phyloP scores from a whole-genome alignment of 2,329 filamentous ascomycete species.

The Plenodomus biglobosus region DNA sequence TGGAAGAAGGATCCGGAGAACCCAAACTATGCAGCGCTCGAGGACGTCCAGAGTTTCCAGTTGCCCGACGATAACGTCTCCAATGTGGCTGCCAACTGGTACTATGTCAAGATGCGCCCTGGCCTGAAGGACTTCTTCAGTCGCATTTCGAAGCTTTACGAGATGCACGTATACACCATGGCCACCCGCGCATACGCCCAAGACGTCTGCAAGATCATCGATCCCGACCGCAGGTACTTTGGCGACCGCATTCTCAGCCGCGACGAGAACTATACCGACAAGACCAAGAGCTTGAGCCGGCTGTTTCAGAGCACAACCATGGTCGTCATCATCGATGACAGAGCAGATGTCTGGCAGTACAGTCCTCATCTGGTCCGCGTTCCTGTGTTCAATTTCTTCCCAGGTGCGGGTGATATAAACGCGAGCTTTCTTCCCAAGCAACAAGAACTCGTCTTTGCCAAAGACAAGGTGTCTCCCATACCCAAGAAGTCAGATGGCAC shows the following conservation, averaged over 20 bases:
- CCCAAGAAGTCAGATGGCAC: constrained; percentile 24
- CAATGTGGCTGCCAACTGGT: constrained; percentile 60
- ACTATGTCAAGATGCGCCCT: constrained; percentile 97
- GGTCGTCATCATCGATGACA: constrained; percentile 98
- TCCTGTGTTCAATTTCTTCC: constrained; percentile 94
- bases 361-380: constrained; percentile 93
- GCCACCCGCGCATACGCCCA: constrained; percentile 94
- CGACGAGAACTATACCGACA: constrained; percentile 93
- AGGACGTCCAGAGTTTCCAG: constrained; percentile 85
- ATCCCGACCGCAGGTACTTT: constrained; percentile 85
- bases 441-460: constrained; percentile 37
- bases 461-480: constrained; percentile 18
- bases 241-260: constrained; percentile 93
- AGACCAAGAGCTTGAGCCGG: constrained; percentile 83
- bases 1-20: constrained; percentile 89
- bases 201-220: constrained; percentile 88
- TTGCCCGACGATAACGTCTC: constrained; percentile 70
- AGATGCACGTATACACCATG: constrained; percentile 99
- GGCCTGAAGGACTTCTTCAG: constrained; percentile 80
- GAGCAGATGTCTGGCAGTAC: constrained; percentile 95
- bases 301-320: constrained; percentile 97
- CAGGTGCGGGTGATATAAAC: constrained; percentile 98
- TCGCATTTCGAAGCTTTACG: constrained; percentile 77
- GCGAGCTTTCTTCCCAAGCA: constrained; percentile 91
- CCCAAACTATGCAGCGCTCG: constrained; percentile 87